A percentile compares a stretch with the other conserved stretches of the same genome.
These are phyloP conservation scores for Pichia sp. DNA, from an alignment of 1,139 yeast species.

Conservation along the genomic window DNA sequence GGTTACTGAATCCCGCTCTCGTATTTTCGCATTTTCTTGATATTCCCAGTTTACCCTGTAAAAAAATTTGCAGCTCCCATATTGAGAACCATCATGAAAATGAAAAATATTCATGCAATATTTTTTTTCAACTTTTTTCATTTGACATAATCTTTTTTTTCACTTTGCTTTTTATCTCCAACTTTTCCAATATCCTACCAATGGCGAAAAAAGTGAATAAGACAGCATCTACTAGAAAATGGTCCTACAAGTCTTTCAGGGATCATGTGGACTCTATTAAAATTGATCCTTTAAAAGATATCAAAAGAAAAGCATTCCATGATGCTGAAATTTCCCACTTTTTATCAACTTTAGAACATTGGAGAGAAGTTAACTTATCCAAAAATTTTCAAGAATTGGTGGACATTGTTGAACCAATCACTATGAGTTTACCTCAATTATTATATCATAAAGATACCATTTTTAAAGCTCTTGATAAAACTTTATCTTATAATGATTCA, in stretches of 20 bases:
- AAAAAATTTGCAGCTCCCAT: no score
- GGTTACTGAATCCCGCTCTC: no score
- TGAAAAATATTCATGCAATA: not conserved
- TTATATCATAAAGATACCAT: conserved; percentile 64
- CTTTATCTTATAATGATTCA: conserved; percentile 47
- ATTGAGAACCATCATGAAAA: not conserved
- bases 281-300: conserved; percentile 73
- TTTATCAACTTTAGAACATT: conserved; percentile 70
- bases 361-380: conserved; percentile 84
- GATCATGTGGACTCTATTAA: conserved; percentile 79
- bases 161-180: not conserved
- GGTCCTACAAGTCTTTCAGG: conserved; percentile 66
- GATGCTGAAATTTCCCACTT: conserved; percentile 71
- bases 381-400: conserved; percentile 63
- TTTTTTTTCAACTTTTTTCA: not conserved
- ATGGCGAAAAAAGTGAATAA: conserved; percentile 34
- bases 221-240: conserved; percentile 55
- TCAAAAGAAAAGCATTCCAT: conserved; percentile 54
- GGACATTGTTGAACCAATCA: conserved; percentile 46
- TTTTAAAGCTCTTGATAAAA: conserved; percentile 45
- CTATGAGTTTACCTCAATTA: conserved; percentile 75
- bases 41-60: no score
- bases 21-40: no score
- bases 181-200: no score
- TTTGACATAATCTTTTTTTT: conserved; percentile 3